Conservation (phyloP, 2,329 filamentous ascomycete species). For the Westerdykella sp. region DNA sequence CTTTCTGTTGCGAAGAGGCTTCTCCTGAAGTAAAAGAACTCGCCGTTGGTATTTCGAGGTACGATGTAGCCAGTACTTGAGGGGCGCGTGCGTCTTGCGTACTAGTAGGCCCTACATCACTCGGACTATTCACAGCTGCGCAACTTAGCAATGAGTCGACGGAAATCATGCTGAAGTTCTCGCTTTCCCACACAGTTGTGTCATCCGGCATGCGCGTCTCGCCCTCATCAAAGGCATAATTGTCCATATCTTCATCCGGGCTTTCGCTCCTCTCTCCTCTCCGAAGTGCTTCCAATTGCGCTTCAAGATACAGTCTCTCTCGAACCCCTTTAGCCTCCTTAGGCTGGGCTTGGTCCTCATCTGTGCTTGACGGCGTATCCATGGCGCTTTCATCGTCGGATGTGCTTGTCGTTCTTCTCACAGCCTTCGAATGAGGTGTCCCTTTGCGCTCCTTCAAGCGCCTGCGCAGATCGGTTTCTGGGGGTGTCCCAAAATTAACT, state of each 20-base stretch:
- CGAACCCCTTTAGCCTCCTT: neutral
- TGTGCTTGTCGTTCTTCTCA: conserved; percentile 1
- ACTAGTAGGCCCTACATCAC: conserved; percentile 7
- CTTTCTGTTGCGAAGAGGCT: conserved; percentile 1
- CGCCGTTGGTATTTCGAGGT: conserved; percentile 5
- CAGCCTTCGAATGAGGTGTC: conserved; percentile 23
- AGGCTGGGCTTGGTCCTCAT: conserved; percentile 9
- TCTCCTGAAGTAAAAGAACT: neutral
- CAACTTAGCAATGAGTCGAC: conserved; percentile 41
- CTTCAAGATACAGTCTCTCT: neutral
- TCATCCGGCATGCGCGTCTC: conserved; percentile 37
- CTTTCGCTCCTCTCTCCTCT: neutral
- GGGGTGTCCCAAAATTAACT: conserved; percentile 10
- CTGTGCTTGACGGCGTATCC: conserved; percentile 21
- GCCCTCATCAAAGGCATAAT: conserved; percentile 28
- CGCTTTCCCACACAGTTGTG: conserved; percentile 43
- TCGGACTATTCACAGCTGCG: conserved; percentile 23
- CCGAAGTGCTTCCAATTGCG: neutral
- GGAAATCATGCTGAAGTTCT: conserved; percentile 48
- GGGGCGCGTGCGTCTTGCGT: conserved; percentile 1
- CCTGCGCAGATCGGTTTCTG: conserved; percentile 10
- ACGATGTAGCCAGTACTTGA: conserved; percentile 11
- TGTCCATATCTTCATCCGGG: conserved; percentile 13
- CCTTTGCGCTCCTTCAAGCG: conserved; percentile 20
- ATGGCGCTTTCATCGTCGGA: conserved; percentile 18